Percentiles rank a stretch among this genome's conserved stretches.
phyloP scores from a whole-genome alignment of 805 yeast genomes.

The Metschnikowia vanudenii region DNA sequence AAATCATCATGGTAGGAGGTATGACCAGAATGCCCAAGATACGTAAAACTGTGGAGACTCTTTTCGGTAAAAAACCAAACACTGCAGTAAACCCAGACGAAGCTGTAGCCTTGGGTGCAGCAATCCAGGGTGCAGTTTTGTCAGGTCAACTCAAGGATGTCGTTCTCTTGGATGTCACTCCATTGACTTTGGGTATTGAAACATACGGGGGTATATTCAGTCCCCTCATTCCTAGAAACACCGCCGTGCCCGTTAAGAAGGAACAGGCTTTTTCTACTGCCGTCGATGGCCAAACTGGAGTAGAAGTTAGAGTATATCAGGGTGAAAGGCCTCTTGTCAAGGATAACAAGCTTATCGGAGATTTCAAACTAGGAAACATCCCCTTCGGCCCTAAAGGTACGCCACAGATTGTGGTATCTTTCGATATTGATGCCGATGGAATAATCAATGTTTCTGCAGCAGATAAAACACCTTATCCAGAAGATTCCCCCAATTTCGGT shows the following conservation, averaged over 20 bases:
- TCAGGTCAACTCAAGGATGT: conserved; percentile 29
- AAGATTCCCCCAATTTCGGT: conserved; percentile 36
- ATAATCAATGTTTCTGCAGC: conserved; percentile 56
- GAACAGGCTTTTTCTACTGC: conserved; percentile 78
- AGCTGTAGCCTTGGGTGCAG: conserved; percentile 32
- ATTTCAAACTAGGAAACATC: conserved; percentile 67
- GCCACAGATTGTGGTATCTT: conserved; percentile 75
- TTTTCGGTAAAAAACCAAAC: conserved; percentile 65
- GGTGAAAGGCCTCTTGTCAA: conserved; percentile 79
- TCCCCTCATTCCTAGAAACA: conserved; percentile 73
- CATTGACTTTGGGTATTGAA: conserved; percentile 58
- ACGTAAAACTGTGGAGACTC: conserved; percentile 54
- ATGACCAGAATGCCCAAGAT: conserved; percentile 90
- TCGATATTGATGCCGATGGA: conserved; percentile 82
- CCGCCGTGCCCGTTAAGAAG: conserved; percentile 73
- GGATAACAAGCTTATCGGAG: conserved; percentile 75
- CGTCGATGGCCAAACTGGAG: conserved; percentile 83
- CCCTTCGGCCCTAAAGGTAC: conserved; percentile 78
- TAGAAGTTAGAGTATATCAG: conserved; percentile 73
- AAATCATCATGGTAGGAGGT: conserved; percentile 79
- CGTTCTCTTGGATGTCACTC: conserved; percentile 29
- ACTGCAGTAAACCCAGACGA: conserved; percentile 77
- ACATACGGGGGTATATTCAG: conserved; percentile 83
- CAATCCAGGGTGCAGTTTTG: conserved; percentile 30
- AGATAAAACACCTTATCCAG: conserved; percentile 47